These are phyloP conservation scores for Omphalotus olearius DNA, from an alignment of 1,284 basidiomycete species.

Conservation along the genomic window DNA sequence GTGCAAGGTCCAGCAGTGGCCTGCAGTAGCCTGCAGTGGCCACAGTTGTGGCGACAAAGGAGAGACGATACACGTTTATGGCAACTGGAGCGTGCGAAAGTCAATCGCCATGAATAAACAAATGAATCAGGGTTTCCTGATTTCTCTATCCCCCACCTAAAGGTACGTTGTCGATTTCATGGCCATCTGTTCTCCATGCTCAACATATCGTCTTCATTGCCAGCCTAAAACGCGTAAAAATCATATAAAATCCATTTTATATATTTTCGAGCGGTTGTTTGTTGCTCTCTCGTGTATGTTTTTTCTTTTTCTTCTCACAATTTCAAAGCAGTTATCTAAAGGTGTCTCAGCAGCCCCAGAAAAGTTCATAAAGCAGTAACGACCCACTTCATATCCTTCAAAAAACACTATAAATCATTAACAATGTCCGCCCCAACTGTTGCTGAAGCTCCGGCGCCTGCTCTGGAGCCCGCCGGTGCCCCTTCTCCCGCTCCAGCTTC, in stretches of 20 bases:
- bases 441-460: conserved; percentile 32
- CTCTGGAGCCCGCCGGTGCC: conserved; percentile 27
- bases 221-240: conserved; percentile 51
- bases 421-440: conserved; percentile 61
- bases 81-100: too few species aligned
- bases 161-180: conserved; percentile 21
- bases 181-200: conserved; percentile 15
- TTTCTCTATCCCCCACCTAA: conserved; percentile 20
- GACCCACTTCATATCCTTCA: conserved; percentile 52
- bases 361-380: conserved; percentile 86
- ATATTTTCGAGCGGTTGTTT: conserved; percentile 68
- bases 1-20: too few species aligned
- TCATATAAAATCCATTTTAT: conserved; percentile 51
- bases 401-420: conserved; percentile 30
- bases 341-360: conserved; percentile 45
- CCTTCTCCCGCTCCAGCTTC: conserved; percentile 46
- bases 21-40: too few species aligned
- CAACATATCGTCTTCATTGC: conserved; percentile 14
- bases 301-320: conserved; percentile 21
- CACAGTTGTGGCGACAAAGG: too few species aligned
- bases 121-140: neutral
- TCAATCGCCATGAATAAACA: too few species aligned
- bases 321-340: conserved; percentile 17
- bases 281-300: conserved; percentile 60
- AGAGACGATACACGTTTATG: too few species aligned